Conservation (phyloP, 768 basidiomycete genomes). For the Lyophyllum shimeji region DNA sequence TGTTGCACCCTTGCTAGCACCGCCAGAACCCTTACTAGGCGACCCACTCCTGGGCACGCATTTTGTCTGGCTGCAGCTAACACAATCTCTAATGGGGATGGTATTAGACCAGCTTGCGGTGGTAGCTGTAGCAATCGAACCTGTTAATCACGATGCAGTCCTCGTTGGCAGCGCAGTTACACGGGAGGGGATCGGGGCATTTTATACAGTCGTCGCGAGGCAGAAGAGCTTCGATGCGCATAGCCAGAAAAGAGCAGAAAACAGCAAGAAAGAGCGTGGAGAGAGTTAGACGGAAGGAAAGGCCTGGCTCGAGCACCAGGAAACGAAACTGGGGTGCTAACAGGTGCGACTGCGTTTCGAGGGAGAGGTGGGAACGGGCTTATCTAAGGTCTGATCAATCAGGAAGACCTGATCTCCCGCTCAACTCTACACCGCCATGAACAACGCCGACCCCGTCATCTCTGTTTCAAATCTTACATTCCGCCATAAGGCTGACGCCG, state of each 20-base stretch:
- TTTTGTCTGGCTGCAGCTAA: conserved; percentile 47
- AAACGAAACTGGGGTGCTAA: conserved; percentile 12
- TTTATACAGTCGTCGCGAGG: conserved; percentile 42
- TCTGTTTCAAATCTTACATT: conserved; percentile 58
- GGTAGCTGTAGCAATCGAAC: conserved; percentile 32
- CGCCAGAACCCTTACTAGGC: conserved; percentile 28
- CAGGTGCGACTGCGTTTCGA: conserved; percentile 5
- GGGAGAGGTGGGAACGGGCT: conserved; percentile 6
- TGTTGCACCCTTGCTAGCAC: conserved; percentile 66
- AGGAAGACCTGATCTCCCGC: conserved; percentile 12
- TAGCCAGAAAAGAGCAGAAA: conserved; percentile 13
- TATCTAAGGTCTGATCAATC: conserved; percentile 16
- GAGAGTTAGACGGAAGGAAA: conserved; percentile 20
- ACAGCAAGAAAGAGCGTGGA: conserved; percentile 28
- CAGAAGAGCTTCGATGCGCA: conserved; percentile 38
- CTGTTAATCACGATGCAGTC: conserved; percentile 60
- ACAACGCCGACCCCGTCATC: conserved; percentile 29
- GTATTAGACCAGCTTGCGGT: conserved; percentile 4
- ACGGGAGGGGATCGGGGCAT: conserved; percentile 51
- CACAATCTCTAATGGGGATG: conserved; percentile 49
- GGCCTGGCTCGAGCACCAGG: conserved; percentile 12
- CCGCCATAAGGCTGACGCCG: conserved; percentile 38
- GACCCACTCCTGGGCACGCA: conserved; percentile 41
- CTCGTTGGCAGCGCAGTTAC: conserved; percentile 55
- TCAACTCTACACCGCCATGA: conserved; percentile 7